Percentiles rank a stretch among this genome's conserved stretches.
Conservation (phyloP, 441 rosid species). For the Gossypium lobatum region DNA sequence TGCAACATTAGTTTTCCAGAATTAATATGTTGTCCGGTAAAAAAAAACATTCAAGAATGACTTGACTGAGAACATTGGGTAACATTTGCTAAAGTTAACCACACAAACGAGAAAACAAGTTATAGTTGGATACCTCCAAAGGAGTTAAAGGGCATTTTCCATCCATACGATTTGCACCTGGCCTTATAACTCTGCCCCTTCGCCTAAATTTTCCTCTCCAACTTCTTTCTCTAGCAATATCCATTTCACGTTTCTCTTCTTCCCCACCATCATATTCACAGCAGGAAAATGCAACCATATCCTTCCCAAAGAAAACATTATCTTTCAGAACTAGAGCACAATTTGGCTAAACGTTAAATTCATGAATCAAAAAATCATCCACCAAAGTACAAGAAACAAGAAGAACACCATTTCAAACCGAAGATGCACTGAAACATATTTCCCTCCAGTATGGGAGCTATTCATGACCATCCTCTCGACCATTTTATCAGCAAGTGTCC, state of each 20-base stretch:
- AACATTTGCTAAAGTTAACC: too few relatives aligned
- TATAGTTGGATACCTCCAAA: conserved; percentile 53
- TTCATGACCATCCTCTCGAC: conserved; percentile 74
- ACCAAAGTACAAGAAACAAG: conserved; percentile 1
- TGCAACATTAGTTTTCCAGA: background rate
- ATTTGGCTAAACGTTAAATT: background rate
- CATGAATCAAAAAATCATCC: conserved; percentile 5
- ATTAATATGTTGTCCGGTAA: background rate
- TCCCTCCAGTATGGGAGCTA: conserved; percentile 62
- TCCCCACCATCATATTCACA: conserved; percentile 96
- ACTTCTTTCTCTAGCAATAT: conserved; percentile 79
- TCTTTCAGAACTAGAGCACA: conserved; percentile 2
- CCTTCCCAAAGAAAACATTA: conserved; percentile 33
- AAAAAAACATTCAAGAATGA: background rate
- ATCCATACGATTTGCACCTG: conserved; percentile 82
- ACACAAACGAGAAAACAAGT: background rate
- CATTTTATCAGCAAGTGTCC: conserved; percentile 82
- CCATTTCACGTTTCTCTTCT: conserved; percentile 87
- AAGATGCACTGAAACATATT: conserved; percentile 95
- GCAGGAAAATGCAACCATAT: conserved; percentile 98
- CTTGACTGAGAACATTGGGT: background rate
- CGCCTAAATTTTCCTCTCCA: conserved; percentile 96
- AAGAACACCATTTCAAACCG: conserved; percentile 77
- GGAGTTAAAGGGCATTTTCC: conserved; percentile 96
- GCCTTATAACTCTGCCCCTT: conserved; percentile 80